These are phyloP conservation scores for Fusarium piperis DNA, from an alignment of 2,329 filamentous ascomycete genomes.

Conservation along the genomic window DNA sequence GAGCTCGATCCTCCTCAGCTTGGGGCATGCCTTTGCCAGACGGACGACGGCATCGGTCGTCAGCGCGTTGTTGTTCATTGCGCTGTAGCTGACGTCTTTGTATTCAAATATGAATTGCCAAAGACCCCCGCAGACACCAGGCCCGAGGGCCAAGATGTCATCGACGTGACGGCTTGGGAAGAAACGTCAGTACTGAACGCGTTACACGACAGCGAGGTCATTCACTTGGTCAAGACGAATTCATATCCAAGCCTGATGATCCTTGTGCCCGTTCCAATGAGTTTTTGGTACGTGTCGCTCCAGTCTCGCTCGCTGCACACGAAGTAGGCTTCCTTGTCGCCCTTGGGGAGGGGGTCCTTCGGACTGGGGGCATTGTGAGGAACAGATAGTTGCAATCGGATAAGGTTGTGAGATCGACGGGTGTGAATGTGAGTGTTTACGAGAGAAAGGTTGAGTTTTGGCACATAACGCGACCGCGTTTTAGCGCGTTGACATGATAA, in stretches of 20 bases:
- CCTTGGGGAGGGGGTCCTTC: not conserved
- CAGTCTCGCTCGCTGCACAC: not conserved
- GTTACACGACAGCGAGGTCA: not conserved
- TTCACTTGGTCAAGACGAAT: slow-evolving; percentile 26
- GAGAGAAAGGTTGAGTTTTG: not conserved
- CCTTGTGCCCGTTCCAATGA: slow-evolving; percentile 17
- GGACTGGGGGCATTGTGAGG: slow-evolving; percentile 12
- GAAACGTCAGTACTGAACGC: not conserved
- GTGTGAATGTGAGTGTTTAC: not conserved
- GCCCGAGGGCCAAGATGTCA: slow-evolving; percentile 13
- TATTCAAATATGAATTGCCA: slow-evolving; percentile 8
- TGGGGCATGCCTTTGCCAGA: slow-evolving; percentile 16
- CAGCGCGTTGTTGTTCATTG: slow-evolving; percentile 5
- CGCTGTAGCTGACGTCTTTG: slow-evolving; percentile 11
- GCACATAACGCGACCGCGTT: not conserved
- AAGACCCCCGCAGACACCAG: slow-evolving; percentile 7
- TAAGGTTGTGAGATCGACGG: not conserved
- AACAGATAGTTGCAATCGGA: not conserved
- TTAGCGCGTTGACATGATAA: not conserved
- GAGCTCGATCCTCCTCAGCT: slow-evolving; percentile 10
- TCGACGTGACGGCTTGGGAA: slow-evolving; percentile 20
- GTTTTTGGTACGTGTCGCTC: slow-evolving; percentile 6
- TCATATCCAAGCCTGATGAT: not conserved
- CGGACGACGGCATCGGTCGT: slow-evolving; percentile 7
- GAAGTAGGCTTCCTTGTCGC: not conserved